phyloP scores from a whole-genome alignment of 805 yeast species.

The Diddensiella caesifluorescens region DNA sequence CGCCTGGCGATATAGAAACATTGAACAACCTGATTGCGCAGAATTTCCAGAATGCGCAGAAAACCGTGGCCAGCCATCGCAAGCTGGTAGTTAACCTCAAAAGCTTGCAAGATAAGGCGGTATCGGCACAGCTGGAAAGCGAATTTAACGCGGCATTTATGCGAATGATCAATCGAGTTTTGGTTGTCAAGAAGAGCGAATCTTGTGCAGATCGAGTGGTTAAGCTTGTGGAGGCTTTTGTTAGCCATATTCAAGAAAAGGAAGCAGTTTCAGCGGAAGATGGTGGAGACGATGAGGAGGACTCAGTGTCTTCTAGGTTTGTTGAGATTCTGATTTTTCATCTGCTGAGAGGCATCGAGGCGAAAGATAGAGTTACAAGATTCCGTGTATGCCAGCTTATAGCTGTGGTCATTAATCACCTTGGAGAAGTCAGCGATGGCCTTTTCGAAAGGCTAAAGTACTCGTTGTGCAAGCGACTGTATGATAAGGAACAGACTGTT shows the following conservation, averaged over 20 bases:
- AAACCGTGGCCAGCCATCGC: slow-evolving; percentile 67
- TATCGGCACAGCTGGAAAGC: slow-evolving; percentile 47
- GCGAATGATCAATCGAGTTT: slow-evolving; percentile 54
- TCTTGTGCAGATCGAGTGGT: slow-evolving; percentile 70
- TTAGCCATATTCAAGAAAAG: slow-evolving; percentile 30
- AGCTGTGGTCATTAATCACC: slow-evolving; percentile 62
- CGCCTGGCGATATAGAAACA: slow-evolving; percentile 14
- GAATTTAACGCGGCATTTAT: slow-evolving; percentile 58
- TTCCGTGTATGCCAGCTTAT: slow-evolving; percentile 73
- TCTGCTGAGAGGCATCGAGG: slow-evolving; percentile 70
- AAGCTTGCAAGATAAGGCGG: slow-evolving; percentile 49
- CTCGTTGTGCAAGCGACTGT: slow-evolving; percentile 39
- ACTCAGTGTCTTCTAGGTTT: slow-evolving; percentile 44
- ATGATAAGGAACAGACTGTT: slow-evolving; percentile 61
- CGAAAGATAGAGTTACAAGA: slow-evolving; percentile 71
- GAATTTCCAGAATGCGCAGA: slow-evolving; percentile 77
- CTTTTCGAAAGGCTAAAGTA: slow-evolving; percentile 58
- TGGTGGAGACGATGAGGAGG: slow-evolving; percentile 35
- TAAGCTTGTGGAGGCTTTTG: slow-evolving; percentile 57
- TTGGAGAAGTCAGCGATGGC: slow-evolving; percentile 72
- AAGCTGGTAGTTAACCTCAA: slow-evolving; percentile 62
- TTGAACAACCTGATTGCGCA: slow-evolving; percentile 37
- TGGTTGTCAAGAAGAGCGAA: slow-evolving; percentile 66
- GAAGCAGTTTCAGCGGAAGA: slow-evolving; percentile 28
- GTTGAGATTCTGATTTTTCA: slow-evolving; percentile 59